These are phyloP conservation scores for Phoenix roebelenii DNA, from an alignment of 176 grass and related monocot species.

Conservation along the genomic window DNA sequence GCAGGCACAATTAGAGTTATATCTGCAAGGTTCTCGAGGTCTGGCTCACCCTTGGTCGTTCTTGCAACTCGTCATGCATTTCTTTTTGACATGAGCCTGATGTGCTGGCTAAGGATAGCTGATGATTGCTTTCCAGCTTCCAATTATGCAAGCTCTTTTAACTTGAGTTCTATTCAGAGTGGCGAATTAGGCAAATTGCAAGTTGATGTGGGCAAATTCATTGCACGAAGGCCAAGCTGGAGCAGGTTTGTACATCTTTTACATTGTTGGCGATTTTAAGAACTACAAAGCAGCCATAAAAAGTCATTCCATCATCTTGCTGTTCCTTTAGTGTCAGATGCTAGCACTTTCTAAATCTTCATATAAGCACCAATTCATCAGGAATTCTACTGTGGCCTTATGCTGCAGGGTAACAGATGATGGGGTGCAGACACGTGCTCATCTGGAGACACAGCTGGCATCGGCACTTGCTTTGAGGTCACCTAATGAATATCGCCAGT, in stretches of 20 bases:
- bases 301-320: not conserved
- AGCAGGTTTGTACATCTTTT: constrained; percentile 38
- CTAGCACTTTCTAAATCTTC: too few relatives aligned
- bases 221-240: constrained; percentile 71
- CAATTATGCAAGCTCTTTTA: constrained; percentile 68
- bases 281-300: not conserved
- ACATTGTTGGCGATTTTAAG: constrained; percentile 6
- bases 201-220: constrained; percentile 74
- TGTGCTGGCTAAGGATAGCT: constrained; percentile 89
- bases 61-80: constrained; percentile 72
- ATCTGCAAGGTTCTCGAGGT: constrained; percentile 87
- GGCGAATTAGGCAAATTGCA: constrained; percentile 80
- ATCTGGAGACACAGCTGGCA: constrained; percentile 87
- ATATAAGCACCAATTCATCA: too few relatives aligned
- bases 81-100: constrained; percentile 72
- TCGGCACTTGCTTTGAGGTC: constrained; percentile 75
- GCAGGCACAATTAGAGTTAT: constrained; percentile 77
- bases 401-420: constrained; percentile 53
- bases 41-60: constrained; percentile 76
- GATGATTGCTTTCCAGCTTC: constrained; percentile 89
- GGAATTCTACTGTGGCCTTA: too few relatives aligned
- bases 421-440: constrained; percentile 70
- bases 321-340: constrained; percentile 17
- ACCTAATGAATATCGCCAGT: constrained; percentile 78
- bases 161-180: constrained; percentile 47